phyloP scores from a whole-genome alignment of 228 moss, liverwort and hornwort species.

The Sphagnum fallax region DNA sequence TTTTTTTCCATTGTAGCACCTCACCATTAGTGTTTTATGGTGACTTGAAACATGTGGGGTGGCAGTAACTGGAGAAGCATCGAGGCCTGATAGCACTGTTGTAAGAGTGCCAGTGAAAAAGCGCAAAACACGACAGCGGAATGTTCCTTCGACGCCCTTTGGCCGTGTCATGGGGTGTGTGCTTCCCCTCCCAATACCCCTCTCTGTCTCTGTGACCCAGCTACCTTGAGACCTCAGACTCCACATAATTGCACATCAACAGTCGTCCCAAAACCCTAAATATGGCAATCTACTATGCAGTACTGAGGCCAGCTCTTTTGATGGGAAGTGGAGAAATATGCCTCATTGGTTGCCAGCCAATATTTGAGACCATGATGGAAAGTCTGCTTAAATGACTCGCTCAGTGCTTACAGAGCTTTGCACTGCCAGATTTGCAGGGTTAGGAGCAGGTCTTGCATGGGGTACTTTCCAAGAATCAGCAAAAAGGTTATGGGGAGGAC shows the following conservation, averaged over 20 bases:
- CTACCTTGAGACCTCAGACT: background rate
- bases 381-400: background rate
- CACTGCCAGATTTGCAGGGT: slow-evolving; percentile 91
- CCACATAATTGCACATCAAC: background rate
- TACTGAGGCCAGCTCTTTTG: background rate
- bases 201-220: background rate
- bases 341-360: background rate
- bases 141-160: slow-evolving; percentile 85
- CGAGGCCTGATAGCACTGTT: slow-evolving; percentile 6
- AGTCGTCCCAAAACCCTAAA: too few relatives aligned
- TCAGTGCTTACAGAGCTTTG: slow-evolving; percentile 13
- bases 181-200: background rate
- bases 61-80: slow-evolving; percentile 3
- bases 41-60: too few relatives aligned
- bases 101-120: slow-evolving; percentile 47
- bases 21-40: too few relatives aligned
- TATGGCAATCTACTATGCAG: background rate
- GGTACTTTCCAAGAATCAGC: slow-evolving; percentile 93
- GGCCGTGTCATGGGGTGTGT: slow-evolving; percentile 83
- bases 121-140: slow-evolving; percentile 71
- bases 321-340: background rate
- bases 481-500: slow-evolving; percentile 83
- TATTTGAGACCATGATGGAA: background rate
- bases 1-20: too few relatives aligned
- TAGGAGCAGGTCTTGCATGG: slow-evolving; percentile 99